A percentile compares a stretch with the other conserved stretches of the same genome.
phyloP scores from a whole-genome alignment of 2,329 filamentous ascomycete genomes.

The Sclerotinia sclerotiorum region DNA sequence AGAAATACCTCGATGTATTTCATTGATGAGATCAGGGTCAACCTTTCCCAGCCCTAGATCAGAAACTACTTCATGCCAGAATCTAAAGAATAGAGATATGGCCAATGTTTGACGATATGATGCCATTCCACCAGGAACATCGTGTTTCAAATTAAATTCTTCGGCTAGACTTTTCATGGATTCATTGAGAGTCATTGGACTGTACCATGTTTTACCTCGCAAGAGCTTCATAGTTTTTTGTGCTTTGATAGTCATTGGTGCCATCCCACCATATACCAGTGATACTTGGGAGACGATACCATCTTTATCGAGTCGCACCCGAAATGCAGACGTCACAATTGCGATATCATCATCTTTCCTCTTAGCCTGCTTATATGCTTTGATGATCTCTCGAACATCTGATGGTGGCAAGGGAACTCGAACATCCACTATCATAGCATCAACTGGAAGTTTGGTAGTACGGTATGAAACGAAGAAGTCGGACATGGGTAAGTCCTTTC shows the following conservation, averaged over 20 bases:
- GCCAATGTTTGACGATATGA: slow-evolving; percentile 88
- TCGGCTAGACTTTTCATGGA: slow-evolving; percentile 78
- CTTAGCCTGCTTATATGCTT: slow-evolving; percentile 93
- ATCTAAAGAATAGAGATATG: slow-evolving; percentile 91
- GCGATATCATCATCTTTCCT: slow-evolving; percentile 96
- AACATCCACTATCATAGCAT: slow-evolving; percentile 81
- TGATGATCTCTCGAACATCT: slow-evolving; percentile 74
- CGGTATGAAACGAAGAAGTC: slow-evolving; percentile 90
- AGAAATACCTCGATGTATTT: slow-evolving; percentile 82
- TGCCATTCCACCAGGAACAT: slow-evolving; percentile 94
- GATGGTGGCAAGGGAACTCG: slow-evolving; percentile 70
- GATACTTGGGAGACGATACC: slow-evolving; percentile 71
- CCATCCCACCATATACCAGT: slow-evolving; percentile 92
- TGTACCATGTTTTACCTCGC: slow-evolving; percentile 72
- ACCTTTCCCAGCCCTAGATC: slow-evolving; percentile 54
- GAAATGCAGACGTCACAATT: slow-evolving; percentile 84
- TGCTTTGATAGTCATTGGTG: slow-evolving; percentile 78
- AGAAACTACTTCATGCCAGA: slow-evolving; percentile 82
- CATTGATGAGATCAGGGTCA: slow-evolving; percentile 73
- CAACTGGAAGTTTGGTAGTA: slow-evolving; percentile 73
- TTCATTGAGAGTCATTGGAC: slow-evolving; percentile 78
- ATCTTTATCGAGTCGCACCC: slow-evolving; percentile 66
- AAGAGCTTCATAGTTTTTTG: slow-evolving; percentile 72
- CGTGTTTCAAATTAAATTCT: slow-evolving; percentile 83
- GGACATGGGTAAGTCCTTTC: slow-evolving; percentile 67